A percentile compares a stretch with the other conserved stretches of the same genome.
These are phyloP conservation scores for Pseudogymnoascus pannorum DNA, from an alignment of 2,329 filamentous ascomycete genomes.

Conservation along the genomic window DNA sequence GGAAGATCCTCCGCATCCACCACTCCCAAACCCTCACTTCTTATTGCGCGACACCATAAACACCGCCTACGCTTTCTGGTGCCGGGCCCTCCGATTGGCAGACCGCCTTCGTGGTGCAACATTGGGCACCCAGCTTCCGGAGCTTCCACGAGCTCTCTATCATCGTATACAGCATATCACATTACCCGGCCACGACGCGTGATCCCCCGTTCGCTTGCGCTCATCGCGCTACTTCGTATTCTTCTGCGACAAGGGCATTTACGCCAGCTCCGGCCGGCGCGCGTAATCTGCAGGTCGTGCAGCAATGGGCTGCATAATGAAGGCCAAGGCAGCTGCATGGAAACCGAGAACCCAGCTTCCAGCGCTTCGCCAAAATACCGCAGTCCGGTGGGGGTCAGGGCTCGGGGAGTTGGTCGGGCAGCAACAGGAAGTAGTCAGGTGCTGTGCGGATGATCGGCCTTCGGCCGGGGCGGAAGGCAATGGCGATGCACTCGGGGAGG, in stretches of 20 bases:
- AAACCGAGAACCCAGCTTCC: not conserved
- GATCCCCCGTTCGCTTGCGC: not conserved
- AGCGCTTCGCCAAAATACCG: constrained; percentile 6
- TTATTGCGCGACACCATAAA: not conserved
- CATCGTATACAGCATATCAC: not conserved
- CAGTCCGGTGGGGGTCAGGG: not conserved
- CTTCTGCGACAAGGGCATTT: not conserved
- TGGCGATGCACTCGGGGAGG: not conserved
- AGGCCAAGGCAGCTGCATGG: not conserved
- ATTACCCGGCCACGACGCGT: constrained; percentile 2
- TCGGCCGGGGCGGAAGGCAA: not conserved
- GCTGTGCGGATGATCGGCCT: not conserved
- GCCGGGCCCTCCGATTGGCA: constrained; percentile 6
- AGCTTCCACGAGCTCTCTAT: not conserved
- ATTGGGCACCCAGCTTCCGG: not conserved
- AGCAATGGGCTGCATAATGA: not conserved
- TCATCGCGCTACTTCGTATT: not conserved
- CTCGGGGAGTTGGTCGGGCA: constrained; percentile 1
- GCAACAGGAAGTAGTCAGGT: not conserved
- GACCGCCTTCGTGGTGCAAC: not conserved
- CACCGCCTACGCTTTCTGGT: not conserved
- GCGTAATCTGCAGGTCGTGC: not conserved
- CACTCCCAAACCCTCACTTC: not conserved
- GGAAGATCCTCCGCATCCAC: constrained; percentile 1
- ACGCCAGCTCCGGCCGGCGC: not conserved